These are phyloP conservation scores for Kalaharituber pfeilii DNA, from an alignment of 2,329 filamentous ascomycete species.

Conservation along the genomic window DNA sequence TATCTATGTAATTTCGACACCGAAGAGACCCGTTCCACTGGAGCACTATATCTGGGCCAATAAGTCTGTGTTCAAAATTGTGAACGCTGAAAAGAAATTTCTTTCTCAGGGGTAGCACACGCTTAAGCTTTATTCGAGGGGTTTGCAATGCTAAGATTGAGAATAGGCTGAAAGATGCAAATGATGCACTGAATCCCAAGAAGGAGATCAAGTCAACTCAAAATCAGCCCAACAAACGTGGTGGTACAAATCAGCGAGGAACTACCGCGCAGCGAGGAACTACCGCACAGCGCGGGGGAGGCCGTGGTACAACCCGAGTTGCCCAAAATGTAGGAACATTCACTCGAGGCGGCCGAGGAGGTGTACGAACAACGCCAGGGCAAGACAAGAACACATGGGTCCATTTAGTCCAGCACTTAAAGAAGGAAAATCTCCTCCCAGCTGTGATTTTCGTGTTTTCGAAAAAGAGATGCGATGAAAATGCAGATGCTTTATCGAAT, in stretches of 20 bases:
- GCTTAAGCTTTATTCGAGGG: background rate
- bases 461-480: constrained; percentile 93
- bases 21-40: constrained; percentile 82
- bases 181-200: constrained; percentile 60
- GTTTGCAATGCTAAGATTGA: background rate
- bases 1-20: constrained; percentile 95
- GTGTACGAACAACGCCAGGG: constrained; percentile 71
- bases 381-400: constrained; percentile 97
- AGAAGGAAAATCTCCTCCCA: constrained; percentile 70
- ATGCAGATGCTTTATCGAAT: constrained; percentile 85
- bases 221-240: constrained; percentile 34
- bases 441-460: constrained; percentile 98
- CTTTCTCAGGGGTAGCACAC: constrained; percentile 39
- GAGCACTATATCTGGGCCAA: constrained; percentile 95
- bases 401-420: constrained; percentile 77
- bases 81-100: constrained; percentile 81
- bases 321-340: constrained; percentile 30
- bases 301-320: constrained; percentile 34
- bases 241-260: constrained; percentile 39
- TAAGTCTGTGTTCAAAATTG: constrained; percentile 85
- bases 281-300: no score
- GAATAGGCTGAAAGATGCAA: constrained; percentile 82
- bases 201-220: constrained; percentile 44
- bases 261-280: constrained; percentile 33
- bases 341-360: constrained; percentile 68